A percentile compares a stretch with the other conserved stretches of the same genome.
Evolutionary conservation across 2,329 filamentous ascomycete species (phyloP).

Genomic region (Epichloe glyceriae): DNA sequence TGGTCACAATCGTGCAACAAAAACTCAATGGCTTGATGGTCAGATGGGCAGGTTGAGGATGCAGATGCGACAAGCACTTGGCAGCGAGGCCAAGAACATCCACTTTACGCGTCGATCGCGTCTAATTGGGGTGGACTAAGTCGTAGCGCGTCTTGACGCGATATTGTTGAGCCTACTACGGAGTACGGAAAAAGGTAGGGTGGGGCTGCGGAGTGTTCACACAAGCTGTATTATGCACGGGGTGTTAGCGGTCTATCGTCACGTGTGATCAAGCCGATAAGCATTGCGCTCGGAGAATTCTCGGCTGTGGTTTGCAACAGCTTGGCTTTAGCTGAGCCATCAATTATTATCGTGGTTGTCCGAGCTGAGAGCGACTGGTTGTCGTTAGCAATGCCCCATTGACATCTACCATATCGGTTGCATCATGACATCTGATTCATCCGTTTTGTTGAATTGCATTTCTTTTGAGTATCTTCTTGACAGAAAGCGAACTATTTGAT

Average conservation of each 20-base stretch:
- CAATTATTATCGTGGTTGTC: constrained; percentile 8
- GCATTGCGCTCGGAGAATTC: constrained; percentile 4
- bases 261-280: constrained; percentile 9
- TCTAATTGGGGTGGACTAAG: neutral
- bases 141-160: neutral
- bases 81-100: neutral
- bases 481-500: neutral
- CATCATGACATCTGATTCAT: constrained; percentile 1
- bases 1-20: neutral
- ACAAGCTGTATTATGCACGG: no score
- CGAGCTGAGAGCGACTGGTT: neutral
- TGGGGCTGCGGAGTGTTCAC: neutral
- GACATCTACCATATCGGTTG: neutral
- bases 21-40: neutral
- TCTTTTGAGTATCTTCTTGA: neutral
- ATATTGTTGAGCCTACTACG: no score
- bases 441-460: neutral
- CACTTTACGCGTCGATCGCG: constrained; percentile 12
- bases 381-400: neutral
- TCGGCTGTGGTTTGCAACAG: constrained; percentile 5
- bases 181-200: neutral
- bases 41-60: neutral
- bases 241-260: constrained; percentile 2
- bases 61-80: neutral
- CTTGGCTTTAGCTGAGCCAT: neutral